These are phyloP conservation scores for Aureobasidium lini DNA, from an alignment of 2,329 filamentous ascomycete genomes.

Conservation along the genomic window DNA sequence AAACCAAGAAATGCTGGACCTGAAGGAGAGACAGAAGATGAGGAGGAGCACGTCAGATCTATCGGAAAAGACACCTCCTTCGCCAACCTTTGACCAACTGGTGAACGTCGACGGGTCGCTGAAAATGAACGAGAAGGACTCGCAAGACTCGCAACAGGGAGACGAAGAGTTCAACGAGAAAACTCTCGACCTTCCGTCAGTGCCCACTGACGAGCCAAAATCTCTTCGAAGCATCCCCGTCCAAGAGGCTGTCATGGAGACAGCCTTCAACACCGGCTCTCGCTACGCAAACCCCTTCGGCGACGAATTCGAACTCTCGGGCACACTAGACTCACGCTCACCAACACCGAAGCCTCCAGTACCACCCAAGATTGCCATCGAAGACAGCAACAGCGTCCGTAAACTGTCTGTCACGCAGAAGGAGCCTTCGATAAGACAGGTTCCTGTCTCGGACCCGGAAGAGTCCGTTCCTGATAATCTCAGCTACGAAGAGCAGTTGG, in stretches of 20 bases:
- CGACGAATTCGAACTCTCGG: constrained; percentile 32
- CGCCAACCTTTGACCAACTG: constrained; percentile 32
- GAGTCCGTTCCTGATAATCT: constrained; percentile 18
- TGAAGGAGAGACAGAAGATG: constrained; percentile 23
- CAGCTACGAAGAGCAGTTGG: constrained; percentile 31
- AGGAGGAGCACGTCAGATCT: background rate
- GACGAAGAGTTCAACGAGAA: constrained; percentile 1
- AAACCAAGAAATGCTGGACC: constrained; percentile 28
- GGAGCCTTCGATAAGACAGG: constrained; percentile 4
- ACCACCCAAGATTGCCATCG: constrained; percentile 35
- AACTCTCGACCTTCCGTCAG: constrained; percentile 3
- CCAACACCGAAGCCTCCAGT: constrained; percentile 35
- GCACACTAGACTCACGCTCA: constrained; percentile 21
- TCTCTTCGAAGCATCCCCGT: background rate
- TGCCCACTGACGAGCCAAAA: constrained; percentile 16
- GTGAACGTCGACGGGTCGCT: constrained; percentile 35
- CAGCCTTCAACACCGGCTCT: constrained; percentile 34
- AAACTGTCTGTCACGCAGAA: background rate
- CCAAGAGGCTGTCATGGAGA: background rate
- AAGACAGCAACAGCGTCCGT: constrained; percentile 15
- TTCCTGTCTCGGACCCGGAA: background rate
- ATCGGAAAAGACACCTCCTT: constrained; percentile 12
- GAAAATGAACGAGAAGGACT: constrained; percentile 15
- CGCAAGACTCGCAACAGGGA: background rate
- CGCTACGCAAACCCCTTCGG: constrained; percentile 39